Percentiles rank a stretch among this genome's conserved stretches.
These are phyloP conservation scores for Ophiognomonia clavigignenti-juglandacearum DNA, from an alignment of 2,329 filamentous ascomycete genomes.

Conservation along the genomic window DNA sequence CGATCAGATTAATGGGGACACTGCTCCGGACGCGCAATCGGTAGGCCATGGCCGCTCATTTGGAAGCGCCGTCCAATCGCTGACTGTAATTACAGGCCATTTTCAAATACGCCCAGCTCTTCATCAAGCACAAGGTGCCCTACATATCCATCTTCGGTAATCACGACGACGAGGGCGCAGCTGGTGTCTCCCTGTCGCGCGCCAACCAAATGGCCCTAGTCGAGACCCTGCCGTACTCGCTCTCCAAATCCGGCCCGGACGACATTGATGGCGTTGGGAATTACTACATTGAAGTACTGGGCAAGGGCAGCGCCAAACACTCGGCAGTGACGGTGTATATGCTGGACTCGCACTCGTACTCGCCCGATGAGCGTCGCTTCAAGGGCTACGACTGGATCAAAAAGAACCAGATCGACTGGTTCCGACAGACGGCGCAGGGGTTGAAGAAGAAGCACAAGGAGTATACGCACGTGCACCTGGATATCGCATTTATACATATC, in stretches of 20 bases:
- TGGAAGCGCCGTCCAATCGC: neutral
- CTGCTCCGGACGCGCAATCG: slow-evolving; percentile 83
- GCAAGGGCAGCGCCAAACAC: slow-evolving; percentile 72
- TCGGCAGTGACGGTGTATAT: slow-evolving; percentile 93
- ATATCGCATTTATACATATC: slow-evolving; percentile 96
- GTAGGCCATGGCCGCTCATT: slow-evolving; percentile 36
- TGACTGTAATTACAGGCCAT: slow-evolving; percentile 55
- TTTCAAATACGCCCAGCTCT: slow-evolving; percentile 83
- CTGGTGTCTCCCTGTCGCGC: slow-evolving; percentile 57
- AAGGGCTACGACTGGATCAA: slow-evolving; percentile 98
- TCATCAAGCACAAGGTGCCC: slow-evolving; percentile 83
- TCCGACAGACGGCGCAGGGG: slow-evolving; percentile 68
- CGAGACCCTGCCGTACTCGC: slow-evolving; percentile 80
- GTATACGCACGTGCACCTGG: slow-evolving; percentile 90
- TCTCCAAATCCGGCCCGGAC: slow-evolving; percentile 77
- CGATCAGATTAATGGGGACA: slow-evolving; percentile 93
- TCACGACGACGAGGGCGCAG: slow-evolving; percentile 80
- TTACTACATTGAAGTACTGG: slow-evolving; percentile 87
- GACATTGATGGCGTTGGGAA: slow-evolving; percentile 90
- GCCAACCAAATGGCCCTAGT: slow-evolving; percentile 79
- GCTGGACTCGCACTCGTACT: slow-evolving; percentile 88
- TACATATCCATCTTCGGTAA: slow-evolving; percentile 95
- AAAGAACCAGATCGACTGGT: slow-evolving; percentile 91
- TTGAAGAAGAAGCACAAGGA: slow-evolving; percentile 74
- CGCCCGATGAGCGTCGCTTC: slow-evolving; percentile 80